Evolutionary conservation across 2,329 filamentous ascomycete species (phyloP).

Genomic region (Ophiostoma angusticollis): DNA sequence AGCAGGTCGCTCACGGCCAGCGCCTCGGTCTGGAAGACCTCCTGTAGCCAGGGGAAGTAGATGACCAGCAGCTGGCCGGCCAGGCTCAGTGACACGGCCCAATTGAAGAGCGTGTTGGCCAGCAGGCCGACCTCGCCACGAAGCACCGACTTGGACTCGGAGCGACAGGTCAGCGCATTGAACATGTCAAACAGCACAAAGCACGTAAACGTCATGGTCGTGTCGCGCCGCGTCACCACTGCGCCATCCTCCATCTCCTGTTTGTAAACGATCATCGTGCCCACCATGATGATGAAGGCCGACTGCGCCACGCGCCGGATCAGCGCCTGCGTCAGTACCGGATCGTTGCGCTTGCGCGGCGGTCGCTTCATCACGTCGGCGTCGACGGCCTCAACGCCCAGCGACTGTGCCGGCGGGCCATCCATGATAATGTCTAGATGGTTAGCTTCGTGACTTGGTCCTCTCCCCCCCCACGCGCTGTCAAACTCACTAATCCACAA

Average conservation of each 20-base stretch:
- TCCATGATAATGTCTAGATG: constrained; percentile 98
- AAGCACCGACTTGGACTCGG: constrained; percentile 78
- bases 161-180: constrained; percentile 88
- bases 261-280: constrained; percentile 83
- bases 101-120: constrained; percentile 90
- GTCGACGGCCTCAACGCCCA: constrained; percentile 91
- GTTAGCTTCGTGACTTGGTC: constrained; percentile 4
- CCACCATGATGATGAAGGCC: constrained; percentile 78
- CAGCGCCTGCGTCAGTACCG: constrained; percentile 76
- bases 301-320: constrained; percentile 78
- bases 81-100: constrained; percentile 76
- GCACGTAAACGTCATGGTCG: constrained; percentile 98
- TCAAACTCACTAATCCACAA: constrained; percentile 89
- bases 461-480: background rate
- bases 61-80: constrained; percentile 82
- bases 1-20: constrained; percentile 62
- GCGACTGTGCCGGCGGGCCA: constrained; percentile 88
- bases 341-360: constrained; percentile 72
- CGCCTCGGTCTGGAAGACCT: constrained; percentile 91
- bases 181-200: constrained; percentile 99
- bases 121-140: constrained; percentile 74
- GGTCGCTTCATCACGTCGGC: constrained; percentile 87
- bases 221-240: constrained; percentile 79
- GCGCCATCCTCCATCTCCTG: constrained; percentile 80
- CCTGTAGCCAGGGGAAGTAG: constrained; percentile 86